Conservation (phyloP, 2,329 filamentous ascomycete species). For the Clarireedia monteithiana region DNA sequence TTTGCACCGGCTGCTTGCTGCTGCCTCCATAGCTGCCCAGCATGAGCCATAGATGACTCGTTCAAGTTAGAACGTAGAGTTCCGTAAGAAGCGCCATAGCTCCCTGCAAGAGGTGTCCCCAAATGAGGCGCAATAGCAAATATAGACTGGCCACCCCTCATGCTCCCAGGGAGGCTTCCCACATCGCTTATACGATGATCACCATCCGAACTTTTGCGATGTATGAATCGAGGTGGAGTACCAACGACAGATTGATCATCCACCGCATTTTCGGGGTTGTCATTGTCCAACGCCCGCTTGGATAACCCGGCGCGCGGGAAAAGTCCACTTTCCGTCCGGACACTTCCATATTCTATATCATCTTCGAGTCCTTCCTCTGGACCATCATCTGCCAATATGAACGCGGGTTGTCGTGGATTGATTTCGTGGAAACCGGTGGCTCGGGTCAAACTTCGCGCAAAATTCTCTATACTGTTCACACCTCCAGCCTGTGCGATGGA, state of each 20-base stretch:
- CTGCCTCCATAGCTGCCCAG: slow-evolving; percentile 44
- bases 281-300: slow-evolving; percentile 43
- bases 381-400: slow-evolving; percentile 54
- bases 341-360: slow-evolving; percentile 21
- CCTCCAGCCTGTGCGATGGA: slow-evolving; percentile 68
- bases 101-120: slow-evolving; percentile 62
- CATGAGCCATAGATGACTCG: slow-evolving; percentile 41
- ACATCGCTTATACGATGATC: slow-evolving; percentile 17
- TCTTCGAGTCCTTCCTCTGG: slow-evolving; percentile 14
- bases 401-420: slow-evolving; percentile 68
- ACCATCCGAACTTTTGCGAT: slow-evolving; percentile 31
- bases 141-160: slow-evolving; percentile 38
- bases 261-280: slow-evolving; percentile 24
- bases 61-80: slow-evolving; percentile 34
- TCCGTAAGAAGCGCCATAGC: slow-evolving; percentile 57
- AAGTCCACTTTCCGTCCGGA: slow-evolving; percentile 19
- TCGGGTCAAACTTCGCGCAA: slow-evolving; percentile 85
- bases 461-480: slow-evolving; percentile 89
- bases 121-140: slow-evolving; percentile 54
- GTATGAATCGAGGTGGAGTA: slow-evolving; percentile 27
- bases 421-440: slow-evolving; percentile 85
- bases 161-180: slow-evolving; percentile 26
- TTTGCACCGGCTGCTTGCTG: slow-evolving; percentile 36
- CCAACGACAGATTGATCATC: slow-evolving; percentile 21
- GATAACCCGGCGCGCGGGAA: slow-evolving; percentile 34